A percentile compares a stretch with the other conserved stretches of the same genome.
phyloP scores from a whole-genome alignment of 2,329 filamentous ascomycete genomes.

The Xylariaceae sp. region DNA sequence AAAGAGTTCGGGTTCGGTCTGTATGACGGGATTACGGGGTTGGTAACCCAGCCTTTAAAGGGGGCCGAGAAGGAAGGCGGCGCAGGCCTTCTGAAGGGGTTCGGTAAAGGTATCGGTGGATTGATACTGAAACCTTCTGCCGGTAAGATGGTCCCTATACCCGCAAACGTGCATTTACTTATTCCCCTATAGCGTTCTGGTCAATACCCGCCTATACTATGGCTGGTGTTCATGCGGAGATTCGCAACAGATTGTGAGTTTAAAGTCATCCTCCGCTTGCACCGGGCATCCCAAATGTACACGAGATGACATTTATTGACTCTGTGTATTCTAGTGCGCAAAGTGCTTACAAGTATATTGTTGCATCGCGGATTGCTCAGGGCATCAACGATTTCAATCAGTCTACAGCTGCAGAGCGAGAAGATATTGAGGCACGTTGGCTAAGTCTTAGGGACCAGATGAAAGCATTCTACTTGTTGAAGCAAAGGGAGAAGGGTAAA shows the following conservation, averaged over 20 bases:
- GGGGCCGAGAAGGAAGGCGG: slow-evolving; percentile 61
- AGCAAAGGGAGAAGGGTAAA: slow-evolving; percentile 41
- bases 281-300: too few relatives aligned
- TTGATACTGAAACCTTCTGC: slow-evolving; percentile 77
- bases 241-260: slow-evolving; percentile 56
- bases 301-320: background rate
- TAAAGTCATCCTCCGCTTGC: background rate
- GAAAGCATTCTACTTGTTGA: slow-evolving; percentile 52
- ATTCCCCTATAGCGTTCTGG: slow-evolving; percentile 48
- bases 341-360: slow-evolving; percentile 72
- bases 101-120: slow-evolving; percentile 80
- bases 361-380: slow-evolving; percentile 69
- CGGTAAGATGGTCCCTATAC: slow-evolving; percentile 42
- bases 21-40: slow-evolving; percentile 74
- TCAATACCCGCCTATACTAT: slow-evolving; percentile 74
- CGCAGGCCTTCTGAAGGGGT: slow-evolving; percentile 66
- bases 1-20: slow-evolving; percentile 74
- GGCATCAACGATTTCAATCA: slow-evolving; percentile 61
- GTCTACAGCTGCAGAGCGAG: slow-evolving; percentile 53
- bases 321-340: slow-evolving; percentile 39
- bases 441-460: slow-evolving; percentile 55
- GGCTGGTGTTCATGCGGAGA: slow-evolving; percentile 74
- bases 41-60: slow-evolving; percentile 70
- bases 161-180: slow-evolving; percentile 6
- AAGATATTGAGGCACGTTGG: slow-evolving; percentile 62